Conservation (phyloP, 2,329 filamentous ascomycete species). For the Trichophyton schoenleinii region DNA sequence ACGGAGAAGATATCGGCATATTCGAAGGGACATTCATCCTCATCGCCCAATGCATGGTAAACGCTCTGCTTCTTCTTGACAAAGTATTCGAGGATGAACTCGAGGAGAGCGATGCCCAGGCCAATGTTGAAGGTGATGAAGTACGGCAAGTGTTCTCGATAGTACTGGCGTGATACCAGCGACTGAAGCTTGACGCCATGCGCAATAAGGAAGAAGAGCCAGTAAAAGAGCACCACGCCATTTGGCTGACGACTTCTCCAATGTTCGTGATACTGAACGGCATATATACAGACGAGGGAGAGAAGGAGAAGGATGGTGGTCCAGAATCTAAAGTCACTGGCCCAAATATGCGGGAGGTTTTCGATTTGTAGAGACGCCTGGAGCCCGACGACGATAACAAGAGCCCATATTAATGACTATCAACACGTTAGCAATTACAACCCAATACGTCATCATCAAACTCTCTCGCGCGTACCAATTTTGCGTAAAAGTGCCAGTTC, state of each 20-base stretch:
- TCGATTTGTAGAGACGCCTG: slow-evolving; percentile 68
- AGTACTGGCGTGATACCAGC: slow-evolving; percentile 63
- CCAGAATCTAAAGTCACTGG: slow-evolving; percentile 74
- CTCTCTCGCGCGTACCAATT: slow-evolving; percentile 52
- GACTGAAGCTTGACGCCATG: slow-evolving; percentile 76
- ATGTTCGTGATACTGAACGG: slow-evolving; percentile 78
- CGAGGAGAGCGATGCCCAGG: slow-evolving; percentile 54
- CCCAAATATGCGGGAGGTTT: slow-evolving; percentile 57
- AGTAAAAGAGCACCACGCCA: slow-evolving; percentile 81
- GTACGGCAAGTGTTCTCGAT: slow-evolving; percentile 54
- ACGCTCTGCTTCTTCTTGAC: slow-evolving; percentile 64
- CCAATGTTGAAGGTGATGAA: slow-evolving; percentile 65
- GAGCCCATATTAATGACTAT: slow-evolving; percentile 51
- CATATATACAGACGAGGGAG: slow-evolving; percentile 62
- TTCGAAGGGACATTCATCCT: slow-evolving; percentile 60
- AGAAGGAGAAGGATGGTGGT: slow-evolving; percentile 59
- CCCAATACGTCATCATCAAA: not conserved
- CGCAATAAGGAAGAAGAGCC: slow-evolving; percentile 71
- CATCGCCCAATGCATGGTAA: slow-evolving; percentile 54
- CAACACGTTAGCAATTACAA: not conserved
- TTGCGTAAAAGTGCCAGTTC: slow-evolving; percentile 86
- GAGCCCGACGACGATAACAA: slow-evolving; percentile 55
- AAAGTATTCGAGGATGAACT: slow-evolving; percentile 73
- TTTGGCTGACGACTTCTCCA: slow-evolving; percentile 72
- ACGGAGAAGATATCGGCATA: slow-evolving; percentile 90